A percentile compares a stretch with the other conserved stretches of the same genome.
Conservation (phyloP, 225 moss, liverwort and hornwort genomes). For the Neckera pumila region DNA sequence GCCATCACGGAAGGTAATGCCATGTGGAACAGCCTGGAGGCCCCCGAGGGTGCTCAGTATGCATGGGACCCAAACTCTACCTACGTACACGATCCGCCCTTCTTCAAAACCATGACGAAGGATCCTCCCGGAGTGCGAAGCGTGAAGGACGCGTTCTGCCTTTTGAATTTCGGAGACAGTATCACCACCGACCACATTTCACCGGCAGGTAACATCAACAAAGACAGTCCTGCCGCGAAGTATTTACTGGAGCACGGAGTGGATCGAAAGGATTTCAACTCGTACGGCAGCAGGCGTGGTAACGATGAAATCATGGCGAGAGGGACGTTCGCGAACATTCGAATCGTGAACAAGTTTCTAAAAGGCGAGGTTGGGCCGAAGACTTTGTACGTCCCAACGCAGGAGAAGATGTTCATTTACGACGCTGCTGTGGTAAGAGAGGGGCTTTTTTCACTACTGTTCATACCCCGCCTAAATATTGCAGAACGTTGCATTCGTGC, state of each 20-base stretch:
- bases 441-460: background rate
- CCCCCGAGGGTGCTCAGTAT: slow-evolving; percentile 70
- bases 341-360: slow-evolving; percentile 92
- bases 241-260: slow-evolving; percentile 61
- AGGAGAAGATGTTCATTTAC: slow-evolving; percentile 73
- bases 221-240: slow-evolving; percentile 87
- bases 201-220: slow-evolving; percentile 89
- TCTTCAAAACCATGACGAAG: slow-evolving; percentile 75
- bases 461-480: background rate
- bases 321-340: slow-evolving; percentile 91
- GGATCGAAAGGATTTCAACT: slow-evolving; percentile 81
- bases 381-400: slow-evolving; percentile 67
- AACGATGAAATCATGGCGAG: slow-evolving; percentile 92
- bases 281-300: slow-evolving; percentile 93
- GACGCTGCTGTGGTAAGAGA: slow-evolving; percentile 73
- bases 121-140: slow-evolving; percentile 64
- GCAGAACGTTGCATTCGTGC: background rate
- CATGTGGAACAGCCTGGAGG: slow-evolving; percentile 75
- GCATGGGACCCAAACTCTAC: slow-evolving; percentile 76
- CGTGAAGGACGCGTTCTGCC: slow-evolving; percentile 87
- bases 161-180: slow-evolving; percentile 82
- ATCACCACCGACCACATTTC: slow-evolving; percentile 98
- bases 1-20: slow-evolving; percentile 66
- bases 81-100: slow-evolving; percentile 89
- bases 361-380: slow-evolving; percentile 83